Evolutionary conservation across 805 yeast genomes (phyloP), one percentile per base, ranked within the genome.

Genomic region (Candida loeiensis): DNA sequence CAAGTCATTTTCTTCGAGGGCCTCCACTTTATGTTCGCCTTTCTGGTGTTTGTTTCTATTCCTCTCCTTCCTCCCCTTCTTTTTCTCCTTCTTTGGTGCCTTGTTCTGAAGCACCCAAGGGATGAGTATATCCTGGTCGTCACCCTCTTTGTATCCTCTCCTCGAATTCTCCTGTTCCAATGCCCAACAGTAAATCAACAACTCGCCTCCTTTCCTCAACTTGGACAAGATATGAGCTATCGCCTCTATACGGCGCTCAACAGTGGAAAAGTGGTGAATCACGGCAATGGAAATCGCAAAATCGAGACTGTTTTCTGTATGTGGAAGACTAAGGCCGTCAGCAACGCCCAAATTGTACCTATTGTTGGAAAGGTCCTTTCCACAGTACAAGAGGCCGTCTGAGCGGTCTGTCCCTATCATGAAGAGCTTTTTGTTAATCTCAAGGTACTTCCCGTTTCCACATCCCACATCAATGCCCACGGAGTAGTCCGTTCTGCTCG

Each of bases 201-300:
- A 85, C 38, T 73, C 75, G 1, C 95, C 96, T 0, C 79, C 79
- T 0, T 47, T 40, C 30, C 59, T 69, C 39, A 93, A 58, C 43
- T 76, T 76, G 15, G 79, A 61, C 27, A 93, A 56, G 2, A 90
- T 81, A 44, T 84, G 85, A 11, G 50, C 49, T 6, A 93, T 80
- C 1, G 96, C 97, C 6, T 74, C 76, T 1, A 85, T 58, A 38
- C 99, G 71, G 55, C 99, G 73, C 45, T 80, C 83, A 14, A 74
- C 76, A 0, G 95, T 87, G n/a, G 95, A 77, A 65, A 93, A 89
- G 59, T 93, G 99, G 55, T 93, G 99, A 13, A 93, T 81, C 17
- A 93, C 99, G 0, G 98, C 98, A 34, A 93, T 90, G 7, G 95
- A 83, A 19, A 93, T 85, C 1, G 95, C 98, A 69, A 93, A 93